Conservation (phyloP, 164 flowering plant genomes). For the Nelumbo lutea region DNA sequence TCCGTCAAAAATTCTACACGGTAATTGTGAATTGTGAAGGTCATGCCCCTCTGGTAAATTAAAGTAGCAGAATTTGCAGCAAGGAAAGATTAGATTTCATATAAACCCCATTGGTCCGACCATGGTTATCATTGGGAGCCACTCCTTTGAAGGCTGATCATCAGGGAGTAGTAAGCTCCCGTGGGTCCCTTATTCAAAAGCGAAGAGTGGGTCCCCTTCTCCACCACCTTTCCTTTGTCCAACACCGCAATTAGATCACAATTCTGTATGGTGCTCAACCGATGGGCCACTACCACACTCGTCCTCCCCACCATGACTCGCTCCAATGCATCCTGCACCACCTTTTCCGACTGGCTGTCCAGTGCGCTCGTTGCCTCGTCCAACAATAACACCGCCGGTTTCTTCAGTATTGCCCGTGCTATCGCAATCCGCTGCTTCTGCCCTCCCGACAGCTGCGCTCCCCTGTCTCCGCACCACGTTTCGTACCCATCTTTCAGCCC, state of each 20-base stretch:
- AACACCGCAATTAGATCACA: slow-evolving; percentile 32
- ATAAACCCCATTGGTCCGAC: too few species aligned
- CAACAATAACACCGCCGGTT: slow-evolving; percentile 28
- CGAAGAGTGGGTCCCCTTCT: slow-evolving; percentile 38
- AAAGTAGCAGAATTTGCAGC: too few species aligned
- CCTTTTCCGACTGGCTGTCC: slow-evolving; percentile 35
- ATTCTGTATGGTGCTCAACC: slow-evolving; percentile 11
- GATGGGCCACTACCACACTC: slow-evolving; percentile 43
- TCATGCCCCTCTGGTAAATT: too few species aligned
- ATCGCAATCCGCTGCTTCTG: slow-evolving; percentile 47
- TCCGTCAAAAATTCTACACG: too few species aligned
- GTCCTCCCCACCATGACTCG: slow-evolving; percentile 39
- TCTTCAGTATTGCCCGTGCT: slow-evolving; percentile 36
- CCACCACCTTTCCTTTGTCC: slow-evolving; percentile 39
- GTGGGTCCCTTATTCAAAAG: slow-evolving; percentile 29
- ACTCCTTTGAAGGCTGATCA: slow-evolving; percentile 20
- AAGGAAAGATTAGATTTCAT: too few species aligned
- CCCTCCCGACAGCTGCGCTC: slow-evolving; percentile 42
- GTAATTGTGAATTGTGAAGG: too few species aligned
- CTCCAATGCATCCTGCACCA: slow-evolving; percentile 2
- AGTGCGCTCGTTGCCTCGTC: slow-evolving; percentile 46
- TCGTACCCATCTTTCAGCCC: slow-evolving; percentile 37
- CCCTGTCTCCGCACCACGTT: slow-evolving; percentile 43
- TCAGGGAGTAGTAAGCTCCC: slow-evolving; percentile 35
- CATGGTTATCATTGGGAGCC: background rate